Evolutionary conservation across 305 asterid species (phyloP).

Genomic region (Fraxinus albicans): DNA sequence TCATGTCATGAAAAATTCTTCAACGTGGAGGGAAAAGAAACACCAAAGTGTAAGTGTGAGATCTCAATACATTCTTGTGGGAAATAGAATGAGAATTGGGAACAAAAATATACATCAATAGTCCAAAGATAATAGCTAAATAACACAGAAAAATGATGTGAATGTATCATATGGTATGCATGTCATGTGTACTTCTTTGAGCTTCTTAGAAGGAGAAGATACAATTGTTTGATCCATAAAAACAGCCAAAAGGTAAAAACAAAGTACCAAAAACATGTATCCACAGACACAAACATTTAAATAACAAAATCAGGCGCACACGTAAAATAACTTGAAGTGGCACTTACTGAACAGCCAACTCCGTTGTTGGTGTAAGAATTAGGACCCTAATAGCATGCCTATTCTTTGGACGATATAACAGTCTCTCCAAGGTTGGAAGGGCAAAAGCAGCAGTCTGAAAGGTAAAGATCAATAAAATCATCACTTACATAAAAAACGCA

Average conservation of each 20-base stretch:
- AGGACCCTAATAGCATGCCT: slow-evolving; percentile 92
- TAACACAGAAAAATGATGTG: neutral
- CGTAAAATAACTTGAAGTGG: slow-evolving; percentile 7
- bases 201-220: neutral
- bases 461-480: slow-evolving; percentile 23
- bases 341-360: slow-evolving; percentile 93
- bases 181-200: neutral
- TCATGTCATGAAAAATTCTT: neutral
- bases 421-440: slow-evolving; percentile 87
- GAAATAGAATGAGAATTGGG: no score
- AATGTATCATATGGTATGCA: neutral
- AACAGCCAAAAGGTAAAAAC: neutral
- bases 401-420: slow-evolving; percentile 70
- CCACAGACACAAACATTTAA: neutral
- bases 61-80: no score
- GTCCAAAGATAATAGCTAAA: no score
- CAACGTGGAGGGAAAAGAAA: neutral
- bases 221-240: neutral
- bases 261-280: neutral
- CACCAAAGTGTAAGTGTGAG: no score
- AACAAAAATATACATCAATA: no score
- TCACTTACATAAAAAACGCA: slow-evolving; percentile 8
- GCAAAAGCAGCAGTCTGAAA: slow-evolving; percentile 92
- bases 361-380: slow-evolving; percentile 93
- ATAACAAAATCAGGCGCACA: neutral